These are phyloP conservation scores for Lactarius indigo DNA, from an alignment of 768 basidiomycete genomes.

Conservation along the genomic window DNA sequence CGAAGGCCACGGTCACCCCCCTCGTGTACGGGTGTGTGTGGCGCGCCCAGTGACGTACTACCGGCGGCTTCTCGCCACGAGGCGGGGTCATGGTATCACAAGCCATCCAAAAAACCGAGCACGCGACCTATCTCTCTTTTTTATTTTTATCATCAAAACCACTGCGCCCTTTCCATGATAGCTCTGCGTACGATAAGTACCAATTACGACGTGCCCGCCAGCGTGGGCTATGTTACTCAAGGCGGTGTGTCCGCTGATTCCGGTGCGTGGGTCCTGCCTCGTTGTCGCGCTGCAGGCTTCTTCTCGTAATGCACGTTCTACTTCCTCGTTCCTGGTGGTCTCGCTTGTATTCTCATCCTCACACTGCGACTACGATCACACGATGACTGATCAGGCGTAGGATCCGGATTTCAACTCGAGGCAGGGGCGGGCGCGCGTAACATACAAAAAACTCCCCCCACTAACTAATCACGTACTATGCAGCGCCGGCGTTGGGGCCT, in stretches of 20 bases:
- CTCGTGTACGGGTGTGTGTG: neutral
- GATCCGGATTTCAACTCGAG: neutral
- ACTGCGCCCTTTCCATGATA: neutral
- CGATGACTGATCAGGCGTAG: neutral
- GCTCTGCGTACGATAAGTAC: neutral
- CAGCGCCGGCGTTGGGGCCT: neutral
- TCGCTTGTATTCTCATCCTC: neutral
- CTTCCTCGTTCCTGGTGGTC: neutral
- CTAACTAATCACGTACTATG: neutral
- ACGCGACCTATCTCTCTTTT: neutral
- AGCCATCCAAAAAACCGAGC: neutral
- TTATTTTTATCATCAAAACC: neutral
- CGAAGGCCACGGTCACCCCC: neutral
- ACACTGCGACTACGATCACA: neutral
- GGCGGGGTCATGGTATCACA: neutral
- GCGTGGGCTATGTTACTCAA: neutral
- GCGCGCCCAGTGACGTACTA: neutral
- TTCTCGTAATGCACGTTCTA: neutral
- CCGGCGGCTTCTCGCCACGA: slow-evolving; percentile 1
- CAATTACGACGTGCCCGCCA: neutral
- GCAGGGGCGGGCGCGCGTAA: neutral
- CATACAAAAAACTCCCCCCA: neutral
- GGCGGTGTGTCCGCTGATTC: neutral
- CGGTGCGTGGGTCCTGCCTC: neutral
- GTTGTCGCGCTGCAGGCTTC: neutral